Evolutionary conservation across 108 stramenopile genomes (phyloP), one percentile per base, ranked within the genome.

Genomic region (Schizochytrium sp.): DNA sequence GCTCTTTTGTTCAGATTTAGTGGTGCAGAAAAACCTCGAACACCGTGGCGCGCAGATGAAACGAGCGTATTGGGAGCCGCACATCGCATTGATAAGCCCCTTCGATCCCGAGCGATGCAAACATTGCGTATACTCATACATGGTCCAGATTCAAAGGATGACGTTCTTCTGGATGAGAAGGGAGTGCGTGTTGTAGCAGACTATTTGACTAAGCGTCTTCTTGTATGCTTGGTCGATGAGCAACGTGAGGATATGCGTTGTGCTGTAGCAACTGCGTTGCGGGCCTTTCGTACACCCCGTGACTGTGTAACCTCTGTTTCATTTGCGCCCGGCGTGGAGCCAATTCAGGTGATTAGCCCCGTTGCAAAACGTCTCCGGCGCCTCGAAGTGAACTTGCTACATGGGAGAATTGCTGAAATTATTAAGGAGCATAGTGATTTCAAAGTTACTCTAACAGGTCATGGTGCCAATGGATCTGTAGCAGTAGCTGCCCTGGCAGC

Each of bases 131-230:
- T 55, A 5, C 76, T 83, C 15, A n/a, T 49, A 5, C 76, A 55
- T 53, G 76, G 76, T 5, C 76, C 76, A 12, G 76, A 83, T 42
- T 49, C 76, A 8, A 5, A 10, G 2, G 53, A 83, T 1, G 53
- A 83, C 47, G 76, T 83, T 0, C 15, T 83, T 17, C 50, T 83
- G 76, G 76, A 83, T 53, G 76, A 49, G 28, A 53, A 55, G 2
- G 53, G 40, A 7, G 5, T 83, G 50, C 47, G 53, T 2, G 76
- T 83, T 49, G 53, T 83, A 47, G 47, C 40, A 40, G 76, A 83
- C 76, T 40, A 83, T 40, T 28, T 83, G 15, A 83, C 76, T 8
- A 17, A 55, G 76, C 49, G 50, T 17, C 50, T 55, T n/a, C 50
- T 83, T 10, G 55, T 83, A 5, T 83, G 76, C 28, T 38, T 83